Conservation (phyloP, 2,329 filamentous ascomycete genomes). For the Trichoderma gracile region DNA sequence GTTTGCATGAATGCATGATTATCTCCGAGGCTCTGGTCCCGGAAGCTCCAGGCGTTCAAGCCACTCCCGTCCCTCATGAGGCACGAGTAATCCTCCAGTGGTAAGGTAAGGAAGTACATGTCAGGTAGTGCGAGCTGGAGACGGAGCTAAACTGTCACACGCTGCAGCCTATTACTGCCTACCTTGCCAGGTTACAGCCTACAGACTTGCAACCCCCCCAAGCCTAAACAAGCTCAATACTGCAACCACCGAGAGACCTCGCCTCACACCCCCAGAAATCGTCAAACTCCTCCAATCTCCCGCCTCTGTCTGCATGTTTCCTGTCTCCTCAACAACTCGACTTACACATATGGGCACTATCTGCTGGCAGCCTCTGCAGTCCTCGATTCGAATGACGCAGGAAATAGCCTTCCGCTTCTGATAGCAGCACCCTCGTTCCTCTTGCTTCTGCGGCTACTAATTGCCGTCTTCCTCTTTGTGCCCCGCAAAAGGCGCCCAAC, state of each 20-base stretch:
- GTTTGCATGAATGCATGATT: background rate
- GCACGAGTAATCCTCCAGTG: background rate
- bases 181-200: background rate
- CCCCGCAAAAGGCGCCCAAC: constrained; percentile 21
- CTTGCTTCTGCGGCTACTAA: too few species aligned
- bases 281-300: background rate
- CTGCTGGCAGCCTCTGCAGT: background rate
- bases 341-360: background rate
- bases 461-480: background rate
- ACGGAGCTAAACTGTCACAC: background rate
- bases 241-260: background rate
- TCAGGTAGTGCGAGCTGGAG: too few species aligned
- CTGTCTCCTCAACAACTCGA: too few species aligned
- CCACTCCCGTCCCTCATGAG: background rate
- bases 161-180: background rate
- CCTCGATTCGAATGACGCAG: background rate
- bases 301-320: background rate
- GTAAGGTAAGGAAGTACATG: too few species aligned
- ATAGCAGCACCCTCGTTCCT: background rate
- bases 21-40: background rate
- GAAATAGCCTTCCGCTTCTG: background rate
- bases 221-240: background rate
- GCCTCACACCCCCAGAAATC: background rate
- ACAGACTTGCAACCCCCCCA: constrained; percentile 10
- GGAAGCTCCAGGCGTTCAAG: background rate